Evolutionary conservation across 805 yeast genomes (phyloP), one percentile per base, ranked within the genome.

Genomic region (Metschnikowia vanudenii): DNA sequence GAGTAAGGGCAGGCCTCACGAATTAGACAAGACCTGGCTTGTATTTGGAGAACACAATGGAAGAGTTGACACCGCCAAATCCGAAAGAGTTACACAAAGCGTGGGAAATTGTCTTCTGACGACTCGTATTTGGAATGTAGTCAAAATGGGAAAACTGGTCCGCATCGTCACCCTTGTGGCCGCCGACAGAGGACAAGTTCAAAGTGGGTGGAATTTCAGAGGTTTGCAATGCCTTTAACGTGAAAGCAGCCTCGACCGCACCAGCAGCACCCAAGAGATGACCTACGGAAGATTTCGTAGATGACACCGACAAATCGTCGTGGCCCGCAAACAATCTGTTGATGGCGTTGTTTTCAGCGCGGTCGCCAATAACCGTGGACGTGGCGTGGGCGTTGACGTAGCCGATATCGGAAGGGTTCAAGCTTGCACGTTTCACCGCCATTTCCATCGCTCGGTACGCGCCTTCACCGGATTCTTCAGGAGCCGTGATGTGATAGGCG

Each of bases 331-430:
- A 79, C 3, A 85, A 57, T 3, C 75, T 63, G 39, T 70, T 63
- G 41, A 94, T 82, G 2, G 98, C 98, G 36, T 62, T 61, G 57
- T 85, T 81, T 60, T 94, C 99, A 0, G 96, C 94, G 16, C 81
- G 68, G 60, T 94, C 99, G 4, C 99, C 99, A 3, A 91, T 67
- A 6, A 73, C 69, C 0, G 99, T 94, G 0, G 96, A 88, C 0
- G 99, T 94, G 0, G 99, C 99, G 65, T 94, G 99, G 1, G 99
- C 97, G 65, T 95, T 94, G 39, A 94, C 74, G 59, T 90, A 94
- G 38, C 78, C 89, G 16, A 92, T 73, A 1, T 78, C 71, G 3
- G 58, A 37, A 0, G 82, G 74, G 1, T 62, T 60, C 1, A 84
- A 47, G 0, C 72, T 72, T 0, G 84, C 82, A 14, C 72, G 67